Evolutionary conservation across 768 basidiomycete species (phyloP).

Genomic region (Auricularia heimuer): DNA sequence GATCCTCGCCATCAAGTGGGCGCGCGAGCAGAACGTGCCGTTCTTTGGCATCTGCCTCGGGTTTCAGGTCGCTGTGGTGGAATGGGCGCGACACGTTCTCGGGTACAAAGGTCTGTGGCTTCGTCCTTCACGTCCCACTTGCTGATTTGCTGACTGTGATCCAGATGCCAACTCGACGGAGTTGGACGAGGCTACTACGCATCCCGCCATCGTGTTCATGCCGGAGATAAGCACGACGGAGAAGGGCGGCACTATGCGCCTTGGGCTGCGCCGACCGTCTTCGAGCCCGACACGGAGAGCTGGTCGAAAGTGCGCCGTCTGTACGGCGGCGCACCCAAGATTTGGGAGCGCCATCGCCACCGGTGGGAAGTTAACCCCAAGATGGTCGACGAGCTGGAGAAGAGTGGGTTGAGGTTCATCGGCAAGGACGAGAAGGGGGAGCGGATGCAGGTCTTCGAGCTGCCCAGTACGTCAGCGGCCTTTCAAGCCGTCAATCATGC

Average conservation of each 20-base stretch:
- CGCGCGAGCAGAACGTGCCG: slow-evolving; percentile 87
- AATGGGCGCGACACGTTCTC: slow-evolving; percentile 84
- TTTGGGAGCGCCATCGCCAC: slow-evolving; percentile 96
- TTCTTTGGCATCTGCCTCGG: slow-evolving; percentile 96
- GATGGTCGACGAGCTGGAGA: slow-evolving; percentile 61
- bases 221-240: slow-evolving; percentile 97
- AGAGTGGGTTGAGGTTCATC: slow-evolving; percentile 64
- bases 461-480: slow-evolving; percentile 47
- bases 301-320: slow-evolving; percentile 69
- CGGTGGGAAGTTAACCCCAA: slow-evolving; percentile 92
- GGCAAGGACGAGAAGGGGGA: slow-evolving; percentile 95
- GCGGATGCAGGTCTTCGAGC: slow-evolving; percentile 93
- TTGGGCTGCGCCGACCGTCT: slow-evolving; percentile 94
- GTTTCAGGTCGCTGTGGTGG: slow-evolving; percentile 93
- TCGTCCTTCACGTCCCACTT: slow-evolving; percentile 27
- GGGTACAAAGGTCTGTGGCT: slow-evolving; percentile 29
- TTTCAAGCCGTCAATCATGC: background rate
- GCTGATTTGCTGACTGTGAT: slow-evolving; percentile 3
- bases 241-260: slow-evolving; percentile 99
- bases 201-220: slow-evolving; percentile 91
- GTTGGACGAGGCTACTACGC: slow-evolving; percentile 49
- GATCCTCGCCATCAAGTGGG: slow-evolving; percentile 97
- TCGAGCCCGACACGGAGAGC: slow-evolving; percentile 53
- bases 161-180: slow-evolving; percentile 81
- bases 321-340: slow-evolving; percentile 71